Base-by-base conservation (phyloP, 129 eudicot genomes). In the Lactuca saligna region DNA sequence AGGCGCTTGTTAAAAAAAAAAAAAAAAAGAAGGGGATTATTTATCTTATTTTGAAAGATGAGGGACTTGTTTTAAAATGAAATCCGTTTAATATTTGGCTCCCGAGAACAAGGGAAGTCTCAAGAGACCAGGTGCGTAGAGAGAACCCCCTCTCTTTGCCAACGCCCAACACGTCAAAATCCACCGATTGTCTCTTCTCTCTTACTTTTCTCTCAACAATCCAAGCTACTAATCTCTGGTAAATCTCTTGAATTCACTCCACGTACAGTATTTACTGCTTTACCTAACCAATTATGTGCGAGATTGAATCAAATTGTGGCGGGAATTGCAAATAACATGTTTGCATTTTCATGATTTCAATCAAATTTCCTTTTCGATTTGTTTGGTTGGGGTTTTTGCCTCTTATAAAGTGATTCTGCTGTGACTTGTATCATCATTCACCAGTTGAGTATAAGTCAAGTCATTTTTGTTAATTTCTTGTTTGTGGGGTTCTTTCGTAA, bases 41-140 rank as follows among this genome's bases (percentile, higher is more conserved):
- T 37, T 25, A 55, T 14, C 0, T 14, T 46, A 2, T 0, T 29
- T 15, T 42, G 1, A 59, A 62, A 72, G 54, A 8, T 20, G 33
- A 63, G 63, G 78, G 78, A 9, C 3, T 25, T 37, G 38, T 4
- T n/a, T 37, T 20, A 12, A 41, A 53, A 29, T 5, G 5, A 29
- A 57, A 70, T 3, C 65, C 44, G 42, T 69, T 70, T 29, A 70
- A 59, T 46, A 70, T 58, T 70, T 70, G 75, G 75, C 63, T 63
- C 64, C 78, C 59, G 64, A 74, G 59, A 74, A 65, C 72, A 66
- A 65, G 51, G 78, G 72, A 72, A 61, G 68, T 50, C 76, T 72
- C 61, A 63, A 65, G 71, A 64, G 71, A 54, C 57, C 41, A 53
- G 79, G 66, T 25, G 53, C 53, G 48, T 57, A 33, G 67, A 73